Evolutionary conservation across 1,284 basidiomycete species (phyloP).

Genomic region (Vanrija pseudolonga): DNA sequence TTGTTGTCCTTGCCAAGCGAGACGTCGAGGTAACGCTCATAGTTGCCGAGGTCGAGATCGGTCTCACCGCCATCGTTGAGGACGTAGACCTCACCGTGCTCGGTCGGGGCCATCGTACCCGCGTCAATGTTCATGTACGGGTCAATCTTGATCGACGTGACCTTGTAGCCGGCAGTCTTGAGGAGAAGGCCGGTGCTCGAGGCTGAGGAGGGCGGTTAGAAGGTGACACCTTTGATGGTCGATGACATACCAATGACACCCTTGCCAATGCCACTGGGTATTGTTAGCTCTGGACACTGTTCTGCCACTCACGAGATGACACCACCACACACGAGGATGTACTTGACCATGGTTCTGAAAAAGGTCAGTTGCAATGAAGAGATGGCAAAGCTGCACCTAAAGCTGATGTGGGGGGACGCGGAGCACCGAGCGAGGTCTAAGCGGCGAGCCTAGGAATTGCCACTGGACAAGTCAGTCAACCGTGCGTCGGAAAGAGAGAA

Average conservation of each 20-base stretch:
- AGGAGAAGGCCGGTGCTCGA: conserved; percentile 94
- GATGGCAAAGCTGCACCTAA: too few relatives aligned
- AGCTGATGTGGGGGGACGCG: background rate
- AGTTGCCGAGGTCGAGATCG: conserved; percentile 96
- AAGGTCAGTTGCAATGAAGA: conserved; percentile 9
- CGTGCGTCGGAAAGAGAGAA: background rate
- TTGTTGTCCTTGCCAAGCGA: conserved; percentile 94
- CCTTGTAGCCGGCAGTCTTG: conserved; percentile 92
- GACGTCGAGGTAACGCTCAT: conserved; percentile 95
- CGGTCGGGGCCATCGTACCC: conserved; percentile 97
- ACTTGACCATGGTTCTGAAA: conserved; percentile 57
- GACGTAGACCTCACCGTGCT: conserved; percentile 98
- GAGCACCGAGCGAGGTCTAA: background rate
- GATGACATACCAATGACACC: conserved; percentile 77
- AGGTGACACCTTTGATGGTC: background rate
- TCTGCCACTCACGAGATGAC: conserved; percentile 59
- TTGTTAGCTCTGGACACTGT: background rate
- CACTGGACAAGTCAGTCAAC: background rate
- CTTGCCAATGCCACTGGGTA: conserved; percentile 79
- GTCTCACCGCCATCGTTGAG: conserved; percentile 98
- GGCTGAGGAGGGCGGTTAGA: conserved; percentile 54
- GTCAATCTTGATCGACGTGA: conserved; percentile 99
- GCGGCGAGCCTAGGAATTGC: background rate
- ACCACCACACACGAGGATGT: conserved; percentile 85
- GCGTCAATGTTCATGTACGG: conserved; percentile 99